These are phyloP conservation scores for Wickerhamomyces alni DNA, from an alignment of 805 yeast genomes.

Conservation along the genomic window DNA sequence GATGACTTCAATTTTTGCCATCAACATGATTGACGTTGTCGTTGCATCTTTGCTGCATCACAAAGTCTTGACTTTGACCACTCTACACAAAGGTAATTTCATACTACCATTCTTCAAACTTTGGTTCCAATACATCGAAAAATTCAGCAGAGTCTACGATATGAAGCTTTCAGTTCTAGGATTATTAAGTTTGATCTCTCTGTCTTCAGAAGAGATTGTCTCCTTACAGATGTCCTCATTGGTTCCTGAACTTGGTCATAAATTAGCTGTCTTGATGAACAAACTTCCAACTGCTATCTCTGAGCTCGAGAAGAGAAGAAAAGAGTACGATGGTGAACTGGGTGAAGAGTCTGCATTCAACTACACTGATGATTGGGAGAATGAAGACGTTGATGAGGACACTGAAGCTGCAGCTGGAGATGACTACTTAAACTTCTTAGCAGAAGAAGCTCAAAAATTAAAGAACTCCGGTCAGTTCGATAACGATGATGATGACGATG, in stretches of 20 bases:
- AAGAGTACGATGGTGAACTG: conserved; percentile 26
- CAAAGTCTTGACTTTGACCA: conserved; percentile 44
- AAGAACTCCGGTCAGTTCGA: conserved; percentile 28
- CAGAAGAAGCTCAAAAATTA: conserved; percentile 35
- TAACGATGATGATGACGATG: conserved; percentile 35
- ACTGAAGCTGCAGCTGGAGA: conserved; percentile 28
- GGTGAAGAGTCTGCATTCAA: conserved; percentile 25
- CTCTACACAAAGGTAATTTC: conserved; percentile 39
- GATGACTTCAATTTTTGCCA: conserved; percentile 29
- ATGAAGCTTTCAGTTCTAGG: conserved; percentile 72
- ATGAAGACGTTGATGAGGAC: conserved; percentile 29
- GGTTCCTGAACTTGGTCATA: conserved; percentile 44
- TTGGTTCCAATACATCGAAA: conserved; percentile 57
- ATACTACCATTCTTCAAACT: conserved; percentile 46
- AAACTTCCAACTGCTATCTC: conserved; percentile 69
- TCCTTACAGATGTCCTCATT: conserved; percentile 30
- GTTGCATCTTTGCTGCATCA: conserved; percentile 60
- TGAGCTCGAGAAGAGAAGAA: conserved; percentile 56
- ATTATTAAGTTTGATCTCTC: conserved; percentile 39
- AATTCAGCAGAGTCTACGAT: conserved; percentile 69
- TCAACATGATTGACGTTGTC: conserved; percentile 52
- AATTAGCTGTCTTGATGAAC: conserved; percentile 45
- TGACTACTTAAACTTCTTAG: conserved; percentile 44
- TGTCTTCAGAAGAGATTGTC: conserved; percentile 24
- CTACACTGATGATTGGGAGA: conserved; percentile 19